Base-by-base conservation (phyloP, 768 basidiomycete species). In the Podaxis sp. region DNA sequence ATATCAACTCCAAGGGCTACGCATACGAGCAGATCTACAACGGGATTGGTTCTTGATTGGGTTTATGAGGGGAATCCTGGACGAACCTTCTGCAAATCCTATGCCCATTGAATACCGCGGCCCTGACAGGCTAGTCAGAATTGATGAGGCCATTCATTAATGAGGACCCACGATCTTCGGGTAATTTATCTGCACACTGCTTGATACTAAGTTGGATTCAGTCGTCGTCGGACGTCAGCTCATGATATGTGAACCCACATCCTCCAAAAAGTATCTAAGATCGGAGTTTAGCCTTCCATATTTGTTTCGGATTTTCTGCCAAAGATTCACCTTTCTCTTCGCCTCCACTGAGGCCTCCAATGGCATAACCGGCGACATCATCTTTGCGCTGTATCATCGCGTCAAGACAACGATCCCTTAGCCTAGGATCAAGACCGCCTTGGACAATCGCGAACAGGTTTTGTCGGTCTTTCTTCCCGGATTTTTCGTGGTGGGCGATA, bases 361-460 rank as follows among this genome's bases (percentile, higher is more conserved):
- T 91, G 7, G 94, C 94, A 72, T 91, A 96, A 1, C 94, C 94
- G n/a, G 93, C 86, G 3, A 96, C 86, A n/a, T 75, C 75, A 63
- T 88, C 81, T 67, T 82, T 88, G 40, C 94, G 82, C 62, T 85
- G 80, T 38, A 93, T 76, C 93, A 96, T 96, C 56, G 89, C 90
- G 59, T 88, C 83, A 11, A 95, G 71, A 72, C 93, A 96, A 63
- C 82, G 80, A 65, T 91, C 85, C 46, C 94, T 83, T 43, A 96
- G 82, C 0, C 71, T 71, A 22, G 82, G 79, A 66, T 93, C 87
- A 22, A 96, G 79, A 2, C 94, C 94, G 37, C 94, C 94, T 74
- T 96, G 94, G 8, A 96, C 86, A 59, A 96, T 96, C 1, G 94
- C 94, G 68, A 96, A 96, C 3, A 96, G 79, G 71, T 94, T 95